Conservation (phyloP, 176 grass and related monocot genomes). For the Guadua angustifolia region DNA sequence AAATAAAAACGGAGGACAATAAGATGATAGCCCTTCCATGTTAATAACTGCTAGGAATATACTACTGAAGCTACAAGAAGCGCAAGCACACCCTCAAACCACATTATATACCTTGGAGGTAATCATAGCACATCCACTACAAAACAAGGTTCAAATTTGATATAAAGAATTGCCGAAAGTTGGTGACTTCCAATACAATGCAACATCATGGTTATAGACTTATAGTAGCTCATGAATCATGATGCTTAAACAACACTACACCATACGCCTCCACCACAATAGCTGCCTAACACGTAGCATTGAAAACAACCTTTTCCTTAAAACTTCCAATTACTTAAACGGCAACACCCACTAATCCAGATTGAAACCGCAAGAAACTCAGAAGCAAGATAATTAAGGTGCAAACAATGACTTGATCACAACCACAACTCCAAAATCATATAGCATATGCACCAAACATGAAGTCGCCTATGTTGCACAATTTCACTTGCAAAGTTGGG, state of each 20-base stretch:
- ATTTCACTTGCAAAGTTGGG: background rate
- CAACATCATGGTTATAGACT: constrained; percentile 46
- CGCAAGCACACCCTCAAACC: constrained; percentile 8
- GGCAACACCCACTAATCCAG: constrained; percentile 40
- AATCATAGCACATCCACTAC: constrained; percentile 42
- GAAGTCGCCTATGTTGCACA: background rate
- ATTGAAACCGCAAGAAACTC: constrained; percentile 14
- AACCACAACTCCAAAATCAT: background rate
- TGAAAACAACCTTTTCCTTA: constrained; percentile 34
- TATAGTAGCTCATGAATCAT: constrained; percentile 20
- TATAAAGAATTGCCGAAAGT: constrained; percentile 45
- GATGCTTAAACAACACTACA: constrained; percentile 43
- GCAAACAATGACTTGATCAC: background rate
- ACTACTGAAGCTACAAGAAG: constrained; percentile 21
- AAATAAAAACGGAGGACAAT: background rate
- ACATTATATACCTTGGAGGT: constrained; percentile 26
- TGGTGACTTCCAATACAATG: constrained; percentile 51
- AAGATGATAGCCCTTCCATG: background rate
- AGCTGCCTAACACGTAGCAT: constrained; percentile 35
- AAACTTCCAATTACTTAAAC: constrained; percentile 39
- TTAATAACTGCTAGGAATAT: background rate
- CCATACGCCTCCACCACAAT: constrained; percentile 33
- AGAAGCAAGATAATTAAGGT: background rate
- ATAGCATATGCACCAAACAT: background rate
- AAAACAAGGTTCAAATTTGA: constrained; percentile 42